phyloP scores from a whole-genome alignment of 257 asterid species.

The Solanum chilense region DNA sequence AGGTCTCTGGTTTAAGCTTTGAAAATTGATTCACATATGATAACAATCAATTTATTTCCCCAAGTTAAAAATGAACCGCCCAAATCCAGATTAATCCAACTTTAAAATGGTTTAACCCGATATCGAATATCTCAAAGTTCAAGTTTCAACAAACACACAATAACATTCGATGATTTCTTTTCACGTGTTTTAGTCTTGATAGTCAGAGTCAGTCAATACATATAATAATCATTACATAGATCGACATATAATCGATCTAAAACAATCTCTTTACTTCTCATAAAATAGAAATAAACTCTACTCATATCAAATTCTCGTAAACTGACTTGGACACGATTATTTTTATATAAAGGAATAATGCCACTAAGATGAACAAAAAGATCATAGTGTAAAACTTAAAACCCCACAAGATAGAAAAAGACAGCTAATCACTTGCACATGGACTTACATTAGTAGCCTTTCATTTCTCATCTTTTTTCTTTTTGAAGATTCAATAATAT shows the following conservation, averaged over 20 bases:
- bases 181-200: background rate
- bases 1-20: background rate
- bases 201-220: background rate
- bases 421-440: background rate
- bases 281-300: background rate
- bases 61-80: fast-evolving
- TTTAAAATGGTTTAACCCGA: background rate
- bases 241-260: fast-evolving
- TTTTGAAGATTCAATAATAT: background rate
- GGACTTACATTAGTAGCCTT: slow-evolving; percentile 1
- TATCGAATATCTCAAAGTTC: background rate
- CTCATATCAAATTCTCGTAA: too few species aligned
- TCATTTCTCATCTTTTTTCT: slow-evolving; percentile 7
- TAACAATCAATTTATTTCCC: background rate
- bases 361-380: background rate
- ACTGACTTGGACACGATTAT: background rate
- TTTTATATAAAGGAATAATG: background rate
- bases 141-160: background rate
- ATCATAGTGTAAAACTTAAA: background rate
- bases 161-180: background rate
- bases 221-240: background rate
- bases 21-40: fast-evolving
- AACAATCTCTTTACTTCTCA: too few species aligned
- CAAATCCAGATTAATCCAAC: background rate
- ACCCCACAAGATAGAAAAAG: background rate